Base-by-base conservation (phyloP, 257 asterid species). In the Handroanthus guayacan region DNA sequence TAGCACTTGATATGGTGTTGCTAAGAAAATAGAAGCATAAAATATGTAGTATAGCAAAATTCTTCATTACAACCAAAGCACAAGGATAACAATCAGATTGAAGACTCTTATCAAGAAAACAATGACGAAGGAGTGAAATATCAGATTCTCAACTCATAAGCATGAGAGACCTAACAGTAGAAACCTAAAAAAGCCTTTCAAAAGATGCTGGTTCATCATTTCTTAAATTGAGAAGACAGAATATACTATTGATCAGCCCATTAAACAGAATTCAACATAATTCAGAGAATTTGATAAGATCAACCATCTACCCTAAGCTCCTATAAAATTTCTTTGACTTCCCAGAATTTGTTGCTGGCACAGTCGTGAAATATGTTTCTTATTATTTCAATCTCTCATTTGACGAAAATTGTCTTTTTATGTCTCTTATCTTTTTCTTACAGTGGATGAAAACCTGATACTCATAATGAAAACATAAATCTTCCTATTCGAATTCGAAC, bases 221-320 rank as follows among this genome's bases (percentile, higher is more conserved):
- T 25, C 31, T 75, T 50, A 52, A 45, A 54, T 2, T 43, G 61
- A 56, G 37, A 18, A 12, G 18, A 56, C 4, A 61, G 4, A 62
- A 62, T 12, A 41, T 3, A 14, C 73, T 37, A 54, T 31, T 5
- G 9, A 34, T 48, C 11, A 65, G 66, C 69, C 17, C 37, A 17
- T 16, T 43, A 12, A 39, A 55, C 50, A 56, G 55, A 69, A 44
- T 65, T 17, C 39, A 3, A n/a, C 50, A 69, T 25, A 14, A 50
- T 61, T 51, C 38, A 11, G n/a, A 69, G 62, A 69, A 41, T 61
- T 25, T 31, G 7, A 63, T 39, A 34, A 25, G 57, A 45, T 45
- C 69, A 71, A 54, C 38, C 12, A 73, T 65, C 55, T 57, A 56
- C 9, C 78, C 63, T 65, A 77, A 36, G 45, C 69, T 66, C 63